Percentiles rank a stretch among this genome's conserved stretches.
phyloP scores from a whole-genome alignment of 1,139 yeast genomes.

The Zygoascus meyerae region DNA sequence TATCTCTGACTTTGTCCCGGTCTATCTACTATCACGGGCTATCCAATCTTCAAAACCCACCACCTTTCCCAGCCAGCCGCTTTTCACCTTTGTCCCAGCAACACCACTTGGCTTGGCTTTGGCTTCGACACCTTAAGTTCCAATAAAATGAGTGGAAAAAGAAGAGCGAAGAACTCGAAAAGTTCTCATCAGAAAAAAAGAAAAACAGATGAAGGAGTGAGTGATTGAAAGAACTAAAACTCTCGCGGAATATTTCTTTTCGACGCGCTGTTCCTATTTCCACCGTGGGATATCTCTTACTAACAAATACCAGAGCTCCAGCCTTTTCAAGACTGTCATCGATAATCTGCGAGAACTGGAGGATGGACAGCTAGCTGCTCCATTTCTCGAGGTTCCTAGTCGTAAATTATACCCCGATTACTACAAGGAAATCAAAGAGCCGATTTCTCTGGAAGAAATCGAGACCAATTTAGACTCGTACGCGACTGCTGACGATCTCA shows the following conservation, averaged over 20 bases:
- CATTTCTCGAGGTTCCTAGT: slow-evolving; percentile 65
- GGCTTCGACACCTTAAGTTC: not conserved
- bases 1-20: no score
- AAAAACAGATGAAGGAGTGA: slow-evolving; percentile 6
- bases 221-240: no score
- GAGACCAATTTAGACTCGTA: slow-evolving; percentile 49
- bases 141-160: slow-evolving; percentile 9
- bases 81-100: no score
- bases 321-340: not conserved
- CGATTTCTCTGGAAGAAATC: slow-evolving; percentile 63
- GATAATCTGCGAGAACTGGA: slow-evolving; percentile 8
- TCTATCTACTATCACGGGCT: no score
- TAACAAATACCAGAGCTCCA: not conserved
- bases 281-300: not conserved
- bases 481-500: slow-evolving; percentile 47
- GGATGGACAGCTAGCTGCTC: slow-evolving; percentile 36
- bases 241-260: no score
- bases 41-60: no score
- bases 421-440: slow-evolving; percentile 55
- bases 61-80: no score
- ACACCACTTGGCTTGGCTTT: no score
- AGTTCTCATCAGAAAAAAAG: slow-evolving; percentile 5
- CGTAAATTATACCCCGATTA: slow-evolving; percentile 77
- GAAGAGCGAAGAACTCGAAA: slow-evolving; percentile 6
- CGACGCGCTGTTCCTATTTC: not conserved